These are phyloP conservation scores for Alternaria alternata DNA, from an alignment of 2,329 filamentous ascomycete genomes.

Conservation along the genomic window DNA sequence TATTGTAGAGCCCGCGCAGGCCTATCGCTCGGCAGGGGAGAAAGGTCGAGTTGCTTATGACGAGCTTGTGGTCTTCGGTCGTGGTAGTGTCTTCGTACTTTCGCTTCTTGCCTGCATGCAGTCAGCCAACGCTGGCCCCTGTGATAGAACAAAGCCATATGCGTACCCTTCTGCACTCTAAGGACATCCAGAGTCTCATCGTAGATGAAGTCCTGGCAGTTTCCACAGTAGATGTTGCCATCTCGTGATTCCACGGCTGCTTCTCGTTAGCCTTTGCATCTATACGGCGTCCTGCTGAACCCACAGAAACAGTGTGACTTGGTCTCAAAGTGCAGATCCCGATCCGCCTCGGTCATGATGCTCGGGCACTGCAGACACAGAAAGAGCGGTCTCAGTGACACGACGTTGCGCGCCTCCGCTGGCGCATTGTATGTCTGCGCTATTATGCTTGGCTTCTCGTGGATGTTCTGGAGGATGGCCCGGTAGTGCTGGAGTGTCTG, in stretches of 20 bases:
- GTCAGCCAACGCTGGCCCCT: conserved; percentile 33
- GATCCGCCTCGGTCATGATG: conserved; percentile 72
- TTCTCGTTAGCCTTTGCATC: conserved; percentile 25
- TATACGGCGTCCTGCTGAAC: conserved; percentile 23
- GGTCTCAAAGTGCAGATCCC: conserved; percentile 71
- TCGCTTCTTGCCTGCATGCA: conserved; percentile 67
- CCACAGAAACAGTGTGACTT: conserved; percentile 79
- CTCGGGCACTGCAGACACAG: conserved; percentile 73
- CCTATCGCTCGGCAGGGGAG: conserved; percentile 87
- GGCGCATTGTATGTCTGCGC: conserved; percentile 67
- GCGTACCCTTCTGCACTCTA: conserved; percentile 72
- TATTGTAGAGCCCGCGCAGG: conserved; percentile 92
- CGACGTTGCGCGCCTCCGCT: conserved; percentile 65
- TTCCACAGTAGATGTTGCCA: conserved; percentile 79
- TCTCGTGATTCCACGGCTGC: conserved; percentile 79
- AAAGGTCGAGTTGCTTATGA: conserved; percentile 78
- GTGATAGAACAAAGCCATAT: background rate
- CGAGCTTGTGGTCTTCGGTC: conserved; percentile 75
- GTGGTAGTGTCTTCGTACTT: conserved; percentile 73
- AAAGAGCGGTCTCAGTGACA: conserved; percentile 60
- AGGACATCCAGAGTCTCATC: conserved; percentile 82
- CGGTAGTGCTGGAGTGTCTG: conserved; percentile 76
- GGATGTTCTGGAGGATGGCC: conserved; percentile 73
- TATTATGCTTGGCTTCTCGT: conserved; percentile 71
- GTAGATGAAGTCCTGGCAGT: conserved; percentile 84